Conservation (phyloP, 768 basidiomycete species). For the Serendipita vermifera region DNA sequence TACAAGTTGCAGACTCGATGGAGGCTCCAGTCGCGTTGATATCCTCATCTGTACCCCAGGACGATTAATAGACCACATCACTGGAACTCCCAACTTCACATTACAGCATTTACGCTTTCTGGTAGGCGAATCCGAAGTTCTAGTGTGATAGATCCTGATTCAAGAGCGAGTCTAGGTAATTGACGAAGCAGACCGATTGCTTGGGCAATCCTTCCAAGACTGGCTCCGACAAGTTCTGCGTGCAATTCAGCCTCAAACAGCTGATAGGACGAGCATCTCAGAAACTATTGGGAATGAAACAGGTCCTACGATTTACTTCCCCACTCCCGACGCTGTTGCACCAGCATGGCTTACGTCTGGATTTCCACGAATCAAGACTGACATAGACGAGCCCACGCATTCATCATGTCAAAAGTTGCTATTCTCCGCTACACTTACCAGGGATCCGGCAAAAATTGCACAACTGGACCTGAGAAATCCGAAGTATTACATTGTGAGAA, state of each 20-base stretch:
- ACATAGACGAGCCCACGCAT: slow-evolving; percentile 43
- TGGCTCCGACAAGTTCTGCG: slow-evolving; percentile 77
- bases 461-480: slow-evolving; percentile 65
- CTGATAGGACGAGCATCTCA: slow-evolving; percentile 13
- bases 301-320: slow-evolving; percentile 11
- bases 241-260: slow-evolving; percentile 42
- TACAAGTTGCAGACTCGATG: slow-evolving; percentile 40
- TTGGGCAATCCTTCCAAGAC: slow-evolving; percentile 91
- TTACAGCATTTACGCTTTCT: slow-evolving; percentile 92
- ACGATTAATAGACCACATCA: slow-evolving; percentile 84
- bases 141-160: neutral
- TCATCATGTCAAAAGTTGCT: slow-evolving; percentile 85
- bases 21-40: slow-evolving; percentile 86
- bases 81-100: slow-evolving; percentile 77
- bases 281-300: neutral
- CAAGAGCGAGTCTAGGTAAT: slow-evolving; percentile 48
- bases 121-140: slow-evolving; percentile 33
- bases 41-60: slow-evolving; percentile 94
- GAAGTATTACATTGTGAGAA: slow-evolving; percentile 73
- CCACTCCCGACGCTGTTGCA: slow-evolving; percentile 43
- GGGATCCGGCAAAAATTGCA: slow-evolving; percentile 86
- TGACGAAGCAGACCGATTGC: slow-evolving; percentile 93
- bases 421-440: slow-evolving; percentile 91
- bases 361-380: slow-evolving; percentile 31
- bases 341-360: slow-evolving; percentile 41